Evolutionary conservation across 306 rosid species (phyloP).

Genomic region (Fragaria ananassa): DNA sequence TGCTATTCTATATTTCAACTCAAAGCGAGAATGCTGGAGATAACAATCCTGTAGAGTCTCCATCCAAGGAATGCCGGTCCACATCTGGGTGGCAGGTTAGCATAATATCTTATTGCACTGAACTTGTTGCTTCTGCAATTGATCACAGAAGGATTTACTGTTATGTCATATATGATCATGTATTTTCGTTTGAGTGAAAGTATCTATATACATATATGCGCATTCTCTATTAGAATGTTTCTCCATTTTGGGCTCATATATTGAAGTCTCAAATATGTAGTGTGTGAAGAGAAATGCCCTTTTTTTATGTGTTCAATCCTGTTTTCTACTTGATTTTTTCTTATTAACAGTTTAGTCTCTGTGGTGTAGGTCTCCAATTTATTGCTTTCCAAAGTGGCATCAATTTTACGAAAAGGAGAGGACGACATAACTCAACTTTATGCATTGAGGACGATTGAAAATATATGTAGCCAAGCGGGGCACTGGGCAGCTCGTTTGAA

Average conservation of each 20-base stretch:
- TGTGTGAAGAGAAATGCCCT: not conserved
- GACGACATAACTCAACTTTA: slow-evolving; percentile 89
- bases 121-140: slow-evolving; percentile 21
- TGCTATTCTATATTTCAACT: slow-evolving; percentile 86
- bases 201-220: not conserved
- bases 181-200: not conserved
- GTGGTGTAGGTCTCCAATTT: slow-evolving; percentile 77
- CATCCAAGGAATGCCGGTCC: slow-evolving; percentile 65
- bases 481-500: slow-evolving; percentile 80
- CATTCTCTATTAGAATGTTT: slow-evolving; percentile 7
- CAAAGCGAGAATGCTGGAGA: slow-evolving; percentile 71
- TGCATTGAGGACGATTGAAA: slow-evolving; percentile 90
- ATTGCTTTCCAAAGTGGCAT: slow-evolving; percentile 70
- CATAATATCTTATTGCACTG: slow-evolving; percentile 23
- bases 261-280: not conserved
- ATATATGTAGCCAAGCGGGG: slow-evolving; percentile 91
- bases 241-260: not conserved
- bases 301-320: not conserved
- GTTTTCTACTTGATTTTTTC: slow-evolving; percentile 11
- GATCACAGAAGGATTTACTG: slow-evolving; percentile 23
- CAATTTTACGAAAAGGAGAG: slow-evolving; percentile 87
- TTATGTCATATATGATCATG: slow-evolving; percentile 9
- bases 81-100: slow-evolving; percentile 87
- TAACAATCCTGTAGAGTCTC: slow-evolving; percentile 64
- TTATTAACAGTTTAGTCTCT: slow-evolving; percentile 15